phyloP scores from a whole-genome alignment of 148 eudicot genomes.

The Amaranthus cruentus region DNA sequence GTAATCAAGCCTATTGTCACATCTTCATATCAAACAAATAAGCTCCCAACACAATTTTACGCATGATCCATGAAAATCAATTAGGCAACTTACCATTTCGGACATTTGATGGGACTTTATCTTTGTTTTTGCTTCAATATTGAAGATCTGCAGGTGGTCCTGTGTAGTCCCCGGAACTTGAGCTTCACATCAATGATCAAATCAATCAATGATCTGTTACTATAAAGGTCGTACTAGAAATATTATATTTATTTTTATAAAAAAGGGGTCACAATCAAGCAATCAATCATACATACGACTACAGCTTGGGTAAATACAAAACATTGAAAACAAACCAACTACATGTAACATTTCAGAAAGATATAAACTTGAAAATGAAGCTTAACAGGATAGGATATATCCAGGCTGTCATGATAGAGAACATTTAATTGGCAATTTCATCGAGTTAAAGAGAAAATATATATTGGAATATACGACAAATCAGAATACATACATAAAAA shows the following conservation, averaged over 20 bases:
- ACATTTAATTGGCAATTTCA: neutral
- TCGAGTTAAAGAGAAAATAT: too few species aligned
- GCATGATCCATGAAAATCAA: neutral
- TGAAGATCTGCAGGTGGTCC: slow-evolving; percentile 89
- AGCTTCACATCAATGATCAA: slow-evolving; percentile 55
- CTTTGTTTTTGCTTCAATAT: slow-evolving; percentile 82
- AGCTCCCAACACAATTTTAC: neutral
- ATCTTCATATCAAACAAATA: neutral
- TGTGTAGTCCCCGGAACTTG: slow-evolving; percentile 91
- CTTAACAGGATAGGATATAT: neutral
- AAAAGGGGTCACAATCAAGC: neutral
- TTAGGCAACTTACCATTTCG: slow-evolving; percentile 52
- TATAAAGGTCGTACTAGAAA: neutral
- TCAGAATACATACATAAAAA: neutral
- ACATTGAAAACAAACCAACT: neutral
- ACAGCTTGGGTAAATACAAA: neutral
- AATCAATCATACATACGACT: neutral
- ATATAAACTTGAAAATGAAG: neutral
- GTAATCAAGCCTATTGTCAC: neutral
- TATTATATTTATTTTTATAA: neutral
- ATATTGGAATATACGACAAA: neutral
- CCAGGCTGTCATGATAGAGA: neutral
- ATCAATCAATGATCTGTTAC: neutral
- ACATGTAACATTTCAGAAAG: neutral
- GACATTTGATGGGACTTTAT: slow-evolving; percentile 92